Evolutionary conservation across 495 filamentous ascomycete genomes (phyloP), one percentile per base, ranked within the genome.

Genomic region (Penicillium verhagenii): DNA sequence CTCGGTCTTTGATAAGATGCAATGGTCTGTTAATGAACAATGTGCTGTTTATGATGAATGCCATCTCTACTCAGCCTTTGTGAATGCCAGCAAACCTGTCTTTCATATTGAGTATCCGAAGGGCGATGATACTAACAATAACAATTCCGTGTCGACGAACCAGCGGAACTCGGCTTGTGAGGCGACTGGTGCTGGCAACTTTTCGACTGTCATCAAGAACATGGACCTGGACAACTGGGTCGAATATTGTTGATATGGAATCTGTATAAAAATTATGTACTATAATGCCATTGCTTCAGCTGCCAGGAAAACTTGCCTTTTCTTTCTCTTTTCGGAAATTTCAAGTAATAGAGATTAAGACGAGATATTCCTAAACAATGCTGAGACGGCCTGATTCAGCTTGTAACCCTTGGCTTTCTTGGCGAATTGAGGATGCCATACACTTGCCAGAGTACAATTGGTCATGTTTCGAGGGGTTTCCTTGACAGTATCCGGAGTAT

Each of bases 11-110:
- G 58, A 65, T 7, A 70, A 79, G 1, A 80, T 86, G 61, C 77
- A 89, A 55, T 91, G 86, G 75, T 75, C 73, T 13, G 85, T 91
- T 44, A 88, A 90, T 66, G 87, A 91, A 73, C 82, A 90, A 66
- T 91, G 87, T 63, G 81, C 79, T 3, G 63, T 83, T 62, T 80
- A 81, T 43, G 54, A 73, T 6, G 82, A 86, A 58, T 89, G 86
- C 56, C 71, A 72, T 24, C 72, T 64, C 2, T 88, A 82, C 58
- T 63, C 68, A 2, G 66, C 80, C 20, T 89, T 89, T 59, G 73
- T 82, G 24, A 57, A 74, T 13, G 78, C 73, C 3, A 72, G 71
- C 46, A 89, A 90, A 69, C 86, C 87, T 1, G 85, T 91, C 20
- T 89, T 90, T 60, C 82, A 89, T 59, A 86, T 90, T 47, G 87